phyloP scores from a whole-genome alignment of 2,329 filamentous ascomycete genomes.

The Nannizziopsis arthrosporioides region DNA sequence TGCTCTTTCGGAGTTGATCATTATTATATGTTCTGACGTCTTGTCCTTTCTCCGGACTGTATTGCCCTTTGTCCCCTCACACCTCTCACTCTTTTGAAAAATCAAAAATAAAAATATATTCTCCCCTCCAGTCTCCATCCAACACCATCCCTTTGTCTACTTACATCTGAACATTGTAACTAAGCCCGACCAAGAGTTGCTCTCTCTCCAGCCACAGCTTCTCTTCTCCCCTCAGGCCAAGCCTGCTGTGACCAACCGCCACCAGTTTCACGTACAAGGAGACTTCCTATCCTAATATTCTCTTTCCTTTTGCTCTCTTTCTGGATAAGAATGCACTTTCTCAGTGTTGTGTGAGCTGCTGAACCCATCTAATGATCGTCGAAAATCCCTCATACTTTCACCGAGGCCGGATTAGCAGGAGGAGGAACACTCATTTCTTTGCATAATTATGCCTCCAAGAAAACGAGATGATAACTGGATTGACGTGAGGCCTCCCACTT shows the following conservation, averaged over 20 bases:
- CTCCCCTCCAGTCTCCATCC: neutral
- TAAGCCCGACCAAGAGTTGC: too few relatives aligned
- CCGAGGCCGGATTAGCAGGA: neutral
- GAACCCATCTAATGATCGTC: neutral
- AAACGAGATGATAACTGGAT: constrained; percentile 20
- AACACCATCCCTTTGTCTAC: neutral
- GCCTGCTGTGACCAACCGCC: too few relatives aligned
- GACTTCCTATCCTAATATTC: neutral
- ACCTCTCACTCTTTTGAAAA: neutral
- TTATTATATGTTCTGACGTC: neutral
- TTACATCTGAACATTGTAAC: too few relatives aligned
- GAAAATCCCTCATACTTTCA: neutral
- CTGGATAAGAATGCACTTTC: too few relatives aligned
- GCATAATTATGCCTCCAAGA: constrained; percentile 8
- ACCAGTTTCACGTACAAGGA: neutral
- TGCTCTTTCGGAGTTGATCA: neutral
- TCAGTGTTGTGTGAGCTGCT: neutral
- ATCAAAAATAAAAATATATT: too few relatives aligned
- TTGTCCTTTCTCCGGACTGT: neutral
- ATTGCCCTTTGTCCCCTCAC: neutral
- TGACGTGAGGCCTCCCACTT: constrained; percentile 14
- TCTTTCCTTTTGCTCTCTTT: too few relatives aligned
- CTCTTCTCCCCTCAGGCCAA: neutral
- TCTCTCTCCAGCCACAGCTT: neutral
- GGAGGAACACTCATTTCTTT: neutral